Evolutionary conservation across 176 grass and related monocot species (phyloP).

Genomic region (Ensete ventricosum): DNA sequence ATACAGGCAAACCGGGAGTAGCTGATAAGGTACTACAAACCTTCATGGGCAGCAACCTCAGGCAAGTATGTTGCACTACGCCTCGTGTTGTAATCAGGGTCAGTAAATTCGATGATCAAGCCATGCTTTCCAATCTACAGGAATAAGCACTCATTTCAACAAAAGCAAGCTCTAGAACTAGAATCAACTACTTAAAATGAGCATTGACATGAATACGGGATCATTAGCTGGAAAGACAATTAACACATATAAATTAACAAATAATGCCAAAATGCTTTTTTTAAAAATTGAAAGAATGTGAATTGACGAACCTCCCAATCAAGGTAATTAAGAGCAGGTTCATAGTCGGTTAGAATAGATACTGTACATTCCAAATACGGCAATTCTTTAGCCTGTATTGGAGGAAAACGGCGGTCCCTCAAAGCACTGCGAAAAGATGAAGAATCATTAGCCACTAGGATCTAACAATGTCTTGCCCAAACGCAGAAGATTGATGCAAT

Average conservation of each 20-base stretch:
- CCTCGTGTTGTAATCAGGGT: slow-evolving; percentile 66
- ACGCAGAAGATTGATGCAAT: neutral
- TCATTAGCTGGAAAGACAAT: neutral
- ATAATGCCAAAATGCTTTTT: slow-evolving; percentile 8
- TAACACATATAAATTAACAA: neutral
- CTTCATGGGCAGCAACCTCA: slow-evolving; percentile 94
- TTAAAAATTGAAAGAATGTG: neutral
- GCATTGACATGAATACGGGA: neutral
- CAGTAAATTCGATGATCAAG: slow-evolving; percentile 94
- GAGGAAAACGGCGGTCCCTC: slow-evolving; percentile 79
- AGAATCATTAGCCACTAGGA: neutral
- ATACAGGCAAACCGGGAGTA: neutral
- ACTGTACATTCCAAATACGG: slow-evolving; percentile 91
- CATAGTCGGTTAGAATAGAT: slow-evolving; percentile 78
- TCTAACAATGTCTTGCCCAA: neutral
- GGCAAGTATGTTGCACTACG: slow-evolving; percentile 89
- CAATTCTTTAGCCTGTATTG: slow-evolving; percentile 80
- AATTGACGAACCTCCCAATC: slow-evolving; percentile 80
- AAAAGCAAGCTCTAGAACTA: neutral
- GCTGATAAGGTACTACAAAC: slow-evolving; percentile 15
- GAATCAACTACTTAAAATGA: neutral
- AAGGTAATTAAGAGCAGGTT: slow-evolving; percentile 64
- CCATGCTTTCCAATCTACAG: slow-evolving; percentile 90
- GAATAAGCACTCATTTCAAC: neutral
- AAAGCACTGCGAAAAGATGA: slow-evolving; percentile 49